phyloP scores from a whole-genome alignment of 805 yeast genomes.

The Schizosaccharomyces cryophilus region DNA sequence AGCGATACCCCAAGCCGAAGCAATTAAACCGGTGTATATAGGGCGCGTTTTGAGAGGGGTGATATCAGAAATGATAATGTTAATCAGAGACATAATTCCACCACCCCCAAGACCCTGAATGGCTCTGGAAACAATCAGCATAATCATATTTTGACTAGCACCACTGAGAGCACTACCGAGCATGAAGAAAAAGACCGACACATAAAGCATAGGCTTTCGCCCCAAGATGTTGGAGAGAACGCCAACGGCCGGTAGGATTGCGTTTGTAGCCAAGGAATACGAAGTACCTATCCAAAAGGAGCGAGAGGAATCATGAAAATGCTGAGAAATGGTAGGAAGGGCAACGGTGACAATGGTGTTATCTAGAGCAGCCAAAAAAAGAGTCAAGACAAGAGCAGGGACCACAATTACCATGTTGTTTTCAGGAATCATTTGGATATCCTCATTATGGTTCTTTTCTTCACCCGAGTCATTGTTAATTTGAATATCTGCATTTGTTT shows the following conservation, averaged over 20 bases:
- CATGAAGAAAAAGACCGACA: slow-evolving; percentile 19
- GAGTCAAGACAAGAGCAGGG: slow-evolving; percentile 13
- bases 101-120: slow-evolving; percentile 55
- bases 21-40: slow-evolving; percentile 1
- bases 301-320: slow-evolving; percentile 20
- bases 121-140: slow-evolving; percentile 44
- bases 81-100: slow-evolving; percentile 18
- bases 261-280: slow-evolving; percentile 37
- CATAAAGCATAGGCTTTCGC: slow-evolving; percentile 17
- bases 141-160: slow-evolving; percentile 19
- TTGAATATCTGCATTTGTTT: no score
- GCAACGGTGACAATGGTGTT: slow-evolving; percentile 37
- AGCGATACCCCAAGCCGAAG: slow-evolving; percentile 4
- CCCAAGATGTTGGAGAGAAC: slow-evolving; percentile 34
- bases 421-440: background rate
- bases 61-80: slow-evolving; percentile 2
- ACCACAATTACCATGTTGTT: background rate
- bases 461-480: no score
- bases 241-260: slow-evolving; percentile 50
- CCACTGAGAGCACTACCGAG: slow-evolving; percentile 29
- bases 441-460: background rate
- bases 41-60: background rate
- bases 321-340: slow-evolving; percentile 30
- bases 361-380: slow-evolving; percentile 31
- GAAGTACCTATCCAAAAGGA: slow-evolving; percentile 37